Conservation (phyloP, 1,284 basidiomycete genomes). For the Papiliotrema fonsecae region DNA sequence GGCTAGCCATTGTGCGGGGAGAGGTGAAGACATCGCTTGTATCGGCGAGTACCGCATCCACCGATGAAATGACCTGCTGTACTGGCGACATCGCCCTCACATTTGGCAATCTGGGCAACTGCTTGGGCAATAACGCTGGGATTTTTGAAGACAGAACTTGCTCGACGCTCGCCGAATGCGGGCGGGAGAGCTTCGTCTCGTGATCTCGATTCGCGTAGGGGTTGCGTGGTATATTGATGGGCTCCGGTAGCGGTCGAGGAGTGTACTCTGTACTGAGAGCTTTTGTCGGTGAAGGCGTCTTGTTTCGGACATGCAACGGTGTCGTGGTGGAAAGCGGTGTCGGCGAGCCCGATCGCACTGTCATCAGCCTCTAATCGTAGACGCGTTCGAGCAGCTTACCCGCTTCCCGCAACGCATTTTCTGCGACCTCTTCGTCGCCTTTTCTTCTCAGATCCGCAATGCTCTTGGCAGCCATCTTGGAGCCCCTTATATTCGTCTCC, state of each 20-base stretch:
- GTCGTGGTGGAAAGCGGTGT: slow-evolving; percentile 14
- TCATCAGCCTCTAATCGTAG: slow-evolving; percentile 3
- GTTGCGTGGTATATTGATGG: too few species aligned
- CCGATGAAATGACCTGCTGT: not conserved
- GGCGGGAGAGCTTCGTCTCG: too few species aligned
- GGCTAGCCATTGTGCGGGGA: slow-evolving; percentile 1
- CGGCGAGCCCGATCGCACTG: slow-evolving; percentile 6
- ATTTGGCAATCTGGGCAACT: not conserved
- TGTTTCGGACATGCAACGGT: slow-evolving; percentile 24
- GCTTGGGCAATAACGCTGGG: not conserved
- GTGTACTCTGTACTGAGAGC: slow-evolving; percentile 7
- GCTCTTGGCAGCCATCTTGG: slow-evolving; percentile 1
- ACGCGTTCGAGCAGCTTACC: slow-evolving; percentile 11
- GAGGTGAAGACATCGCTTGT: not conserved
- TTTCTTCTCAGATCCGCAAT: slow-evolving; percentile 1
- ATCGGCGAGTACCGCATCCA: not conserved
- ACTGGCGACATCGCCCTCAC: not conserved
- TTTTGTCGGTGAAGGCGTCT: slow-evolving; percentile 25
- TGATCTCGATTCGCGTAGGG: too few species aligned
- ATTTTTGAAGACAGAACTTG: not conserved
- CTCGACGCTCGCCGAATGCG: not conserved
- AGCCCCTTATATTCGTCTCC: slow-evolving; percentile 1
- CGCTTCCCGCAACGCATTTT: slow-evolving; percentile 5
- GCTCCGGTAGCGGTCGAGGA: too few species aligned
- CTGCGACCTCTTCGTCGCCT: not conserved